phyloP scores from a whole-genome alignment of 371 early-diverging fungal species.

The Lichtheimia ornata region DNA sequence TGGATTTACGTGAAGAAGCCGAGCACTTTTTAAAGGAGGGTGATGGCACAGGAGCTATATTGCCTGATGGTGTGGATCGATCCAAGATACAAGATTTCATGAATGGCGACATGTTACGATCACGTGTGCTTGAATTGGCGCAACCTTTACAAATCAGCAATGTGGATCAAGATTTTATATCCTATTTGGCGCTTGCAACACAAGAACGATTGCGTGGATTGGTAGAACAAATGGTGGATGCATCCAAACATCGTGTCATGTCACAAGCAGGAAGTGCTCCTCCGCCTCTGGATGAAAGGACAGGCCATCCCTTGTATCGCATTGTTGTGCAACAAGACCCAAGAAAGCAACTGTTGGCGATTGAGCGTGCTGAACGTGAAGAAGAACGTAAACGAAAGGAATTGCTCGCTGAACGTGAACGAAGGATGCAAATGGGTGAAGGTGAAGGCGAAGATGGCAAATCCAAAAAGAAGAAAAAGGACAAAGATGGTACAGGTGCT shows the following conservation, averaged over 20 bases:
- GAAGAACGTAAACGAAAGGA: conserved; percentile 65
- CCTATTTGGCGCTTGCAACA: conserved; percentile 71
- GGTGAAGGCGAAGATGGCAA: conserved; percentile 46
- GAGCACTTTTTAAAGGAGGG: conserved; percentile 52
- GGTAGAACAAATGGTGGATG: conserved; percentile 68
- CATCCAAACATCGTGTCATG: conserved; percentile 62
- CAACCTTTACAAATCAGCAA: conserved; percentile 37
- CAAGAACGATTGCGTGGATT: conserved; percentile 67
- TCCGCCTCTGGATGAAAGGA: conserved; percentile 55
- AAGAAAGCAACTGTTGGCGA: conserved; percentile 67
- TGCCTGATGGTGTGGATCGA: conserved; percentile 36
- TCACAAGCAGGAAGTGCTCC: conserved; percentile 64
- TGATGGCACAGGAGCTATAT: conserved; percentile 18
- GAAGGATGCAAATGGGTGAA: conserved; percentile 50
- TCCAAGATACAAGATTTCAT: conserved; percentile 56
- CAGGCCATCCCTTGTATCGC: conserved; percentile 67
- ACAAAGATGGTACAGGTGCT: conserved; percentile 36
- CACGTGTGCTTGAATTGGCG: conserved; percentile 40
- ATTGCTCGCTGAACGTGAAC: conserved; percentile 46
- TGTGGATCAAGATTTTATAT: conserved; percentile 64
- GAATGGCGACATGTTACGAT: conserved; percentile 45
- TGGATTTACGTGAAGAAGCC: conserved; percentile 73
- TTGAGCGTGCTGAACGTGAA: conserved; percentile 76
- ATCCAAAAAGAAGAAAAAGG: conserved; percentile 58
- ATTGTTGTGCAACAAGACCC: conserved; percentile 68